Evolutionary conservation across 176 grass and related monocot genomes (phyloP).

Genomic region (Eragrostis nindensis): DNA sequence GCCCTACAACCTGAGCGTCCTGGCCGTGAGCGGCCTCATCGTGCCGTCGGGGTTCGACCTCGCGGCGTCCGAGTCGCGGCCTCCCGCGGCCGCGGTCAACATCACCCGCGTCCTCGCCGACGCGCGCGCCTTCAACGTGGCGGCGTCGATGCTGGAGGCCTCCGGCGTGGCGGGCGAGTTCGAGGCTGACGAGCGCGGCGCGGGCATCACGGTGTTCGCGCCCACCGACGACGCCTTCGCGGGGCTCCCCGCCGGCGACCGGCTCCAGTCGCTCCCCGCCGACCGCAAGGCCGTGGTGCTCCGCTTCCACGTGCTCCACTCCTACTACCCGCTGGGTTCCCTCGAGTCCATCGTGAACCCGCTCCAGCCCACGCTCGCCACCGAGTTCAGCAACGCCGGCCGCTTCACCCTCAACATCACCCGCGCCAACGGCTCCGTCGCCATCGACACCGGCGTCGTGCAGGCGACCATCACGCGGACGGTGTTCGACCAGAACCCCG

Average conservation of each 20-base stretch:
- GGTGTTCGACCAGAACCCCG: constrained; percentile 90
- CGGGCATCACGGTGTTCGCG: constrained; percentile 85
- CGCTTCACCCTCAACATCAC: constrained; percentile 95
- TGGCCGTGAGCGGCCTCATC: constrained; percentile 63
- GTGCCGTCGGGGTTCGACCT: constrained; percentile 69
- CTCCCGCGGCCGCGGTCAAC: constrained; percentile 56
- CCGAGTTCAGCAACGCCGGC: constrained; percentile 71
- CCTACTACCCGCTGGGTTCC: constrained; percentile 88
- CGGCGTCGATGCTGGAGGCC: constrained; percentile 78
- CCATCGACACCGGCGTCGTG: constrained; percentile 90
- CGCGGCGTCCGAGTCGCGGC: constrained; percentile 64
- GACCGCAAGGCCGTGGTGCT: constrained; percentile 80
- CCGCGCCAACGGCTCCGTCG: constrained; percentile 66
- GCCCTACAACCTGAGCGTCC: constrained; percentile 79
- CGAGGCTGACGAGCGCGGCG: constrained; percentile 78
- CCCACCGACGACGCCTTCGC: constrained; percentile 96
- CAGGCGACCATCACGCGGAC: constrained; percentile 87
- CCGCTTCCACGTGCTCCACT: constrained; percentile 89
- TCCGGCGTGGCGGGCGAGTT: constrained; percentile 85
- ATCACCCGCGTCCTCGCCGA: constrained; percentile 81
- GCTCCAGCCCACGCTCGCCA: constrained; percentile 80
- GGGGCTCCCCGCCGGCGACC: constrained; percentile 46
- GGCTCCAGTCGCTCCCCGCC: constrained; percentile 69
- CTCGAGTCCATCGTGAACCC: constrained; percentile 97
- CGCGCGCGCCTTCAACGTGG: constrained; percentile 88